Evolutionary conservation across 768 basidiomycete species (phyloP), one percentile per base, ranked within the genome.

Genomic region (Tephrocybe sp.): DNA sequence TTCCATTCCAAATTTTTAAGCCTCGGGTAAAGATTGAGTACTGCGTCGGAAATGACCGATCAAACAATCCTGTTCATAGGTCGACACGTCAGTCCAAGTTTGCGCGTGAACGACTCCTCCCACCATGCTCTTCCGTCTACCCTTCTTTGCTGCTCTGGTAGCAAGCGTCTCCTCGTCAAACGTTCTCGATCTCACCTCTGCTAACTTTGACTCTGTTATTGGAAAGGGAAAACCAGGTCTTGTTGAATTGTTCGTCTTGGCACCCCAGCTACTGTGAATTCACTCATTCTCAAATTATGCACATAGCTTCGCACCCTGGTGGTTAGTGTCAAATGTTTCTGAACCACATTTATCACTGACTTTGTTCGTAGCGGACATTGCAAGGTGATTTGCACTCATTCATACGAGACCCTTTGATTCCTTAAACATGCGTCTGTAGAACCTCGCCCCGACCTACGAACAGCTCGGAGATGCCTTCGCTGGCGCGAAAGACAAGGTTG

Each of bases 381-480:
- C 81, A 92, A 92, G 71, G 91, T 87, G 64, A 53, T 70, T n/a
- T 33, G 7, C 16, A 8, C 8, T 26, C 7, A 20, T 39, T 20
- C 41, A 43, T 9, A 14, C 7, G 20, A 5, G 31, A 42, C 20
- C 20, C 20, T 35, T 23, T 22, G n/a, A 42, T 57, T 39, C 63
- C 38, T 39, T 10, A 32, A 19, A 16, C 5, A 23, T 11, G 48
- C 16, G 44, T 32, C 34, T 17, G 20, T 60, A 92, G 91, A 92
- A 80, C 71, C 87, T 96, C 53, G 94, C 92, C 0, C 94, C 95
- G 3, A 68, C 72, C 0, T 98, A 91, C 57, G 94, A 96, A 65
- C 78, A 95, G 65, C 82, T 98, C 22, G 94, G 85, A 23, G 89
- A 96, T 60, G 88, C 88, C n/a, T 98, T 83, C 63, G 70, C 79